Evolutionary conservation across 2,329 filamentous ascomycete species (phyloP), one percentile per base, ranked within the genome.

Genomic region (Torrubiellomyces zombiae): DNA sequence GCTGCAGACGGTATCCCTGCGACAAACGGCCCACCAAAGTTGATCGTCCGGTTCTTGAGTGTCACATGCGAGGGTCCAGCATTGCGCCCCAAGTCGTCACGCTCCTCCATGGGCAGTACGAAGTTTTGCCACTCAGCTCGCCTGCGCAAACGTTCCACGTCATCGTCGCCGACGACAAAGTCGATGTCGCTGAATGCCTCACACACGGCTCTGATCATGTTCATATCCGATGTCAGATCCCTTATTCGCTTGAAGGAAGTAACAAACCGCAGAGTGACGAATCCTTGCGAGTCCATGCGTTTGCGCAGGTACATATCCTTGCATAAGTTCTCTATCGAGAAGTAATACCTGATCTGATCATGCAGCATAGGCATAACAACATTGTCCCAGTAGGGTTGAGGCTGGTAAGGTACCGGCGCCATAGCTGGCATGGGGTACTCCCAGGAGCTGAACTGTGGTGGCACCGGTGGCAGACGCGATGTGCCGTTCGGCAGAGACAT

Each of bases 241-340:
- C 43, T 46, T 30, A 55, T 75, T 30, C 89, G 75, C 50, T 81
- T 82, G 60, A 98, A 98, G n/a, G 63, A 65, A 13, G 77, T 67
- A 38, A 98, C 75, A 30, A 93, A 67, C 17, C 66, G 62, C 25
- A 98, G 56, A 25, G 71, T 73, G 9, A 94, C 85, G 43, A 85
- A 95, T 11, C 89, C 89, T 48, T 95, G 80, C 1, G 78, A 80
- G 45, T 98, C 86, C 89, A 98, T 95, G 39, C 85, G 75, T 41
- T 70, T 74, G 29, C 89, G 75, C 30, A 98, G 62, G 50, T 73
- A 95, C 42, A 80, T 63, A 43, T 98, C 89, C 53, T 93, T 94
- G 63, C 81, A 79, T 24, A 95, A 63, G 46, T 98, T 98, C 43
- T 94, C 80, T 15, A 93, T 67, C 1, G 86, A 95, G 54, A 98